Conservation (phyloP, 768 basidiomycete species). For the Hygrocybe punicea region DNA sequence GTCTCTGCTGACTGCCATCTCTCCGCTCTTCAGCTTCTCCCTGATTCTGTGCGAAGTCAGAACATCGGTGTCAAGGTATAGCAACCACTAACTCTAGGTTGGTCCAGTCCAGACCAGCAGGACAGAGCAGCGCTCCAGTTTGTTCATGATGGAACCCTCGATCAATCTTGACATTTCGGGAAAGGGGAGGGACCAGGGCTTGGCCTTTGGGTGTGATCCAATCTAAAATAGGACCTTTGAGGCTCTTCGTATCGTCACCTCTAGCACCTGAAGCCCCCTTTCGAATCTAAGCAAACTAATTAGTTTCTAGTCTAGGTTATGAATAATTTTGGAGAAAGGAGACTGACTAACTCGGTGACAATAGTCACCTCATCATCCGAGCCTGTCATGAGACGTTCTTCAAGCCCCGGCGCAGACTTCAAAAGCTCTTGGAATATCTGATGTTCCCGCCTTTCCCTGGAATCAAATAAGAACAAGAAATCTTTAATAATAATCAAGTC, state of each 20-base stretch:
- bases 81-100: conserved; percentile 15
- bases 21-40: neutral
- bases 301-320: neutral
- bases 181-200: conserved; percentile 1
- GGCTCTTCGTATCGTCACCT: conserved; percentile 2
- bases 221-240: neutral
- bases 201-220: neutral
- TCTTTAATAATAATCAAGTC: neutral
- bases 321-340: neutral
- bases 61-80: neutral
- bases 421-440: neutral
- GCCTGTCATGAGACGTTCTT: neutral
- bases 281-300: neutral
- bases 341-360: neutral
- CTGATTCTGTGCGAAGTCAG: neutral
- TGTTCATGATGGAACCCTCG: conserved; percentile 7
- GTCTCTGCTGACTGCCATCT: neutral
- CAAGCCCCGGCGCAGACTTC: neutral
- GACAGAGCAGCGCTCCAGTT: conserved; percentile 20
- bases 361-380: neutral
- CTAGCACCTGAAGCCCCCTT: conserved; percentile 1
- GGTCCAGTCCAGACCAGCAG: conserved; percentile 19
- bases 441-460: neutral
- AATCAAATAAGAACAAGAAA: neutral
- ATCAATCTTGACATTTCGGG: conserved; percentile 14